Evolutionary conservation across 208 protist species (phyloP).

Genomic region (Acanthamoeba divionensis): DNA sequence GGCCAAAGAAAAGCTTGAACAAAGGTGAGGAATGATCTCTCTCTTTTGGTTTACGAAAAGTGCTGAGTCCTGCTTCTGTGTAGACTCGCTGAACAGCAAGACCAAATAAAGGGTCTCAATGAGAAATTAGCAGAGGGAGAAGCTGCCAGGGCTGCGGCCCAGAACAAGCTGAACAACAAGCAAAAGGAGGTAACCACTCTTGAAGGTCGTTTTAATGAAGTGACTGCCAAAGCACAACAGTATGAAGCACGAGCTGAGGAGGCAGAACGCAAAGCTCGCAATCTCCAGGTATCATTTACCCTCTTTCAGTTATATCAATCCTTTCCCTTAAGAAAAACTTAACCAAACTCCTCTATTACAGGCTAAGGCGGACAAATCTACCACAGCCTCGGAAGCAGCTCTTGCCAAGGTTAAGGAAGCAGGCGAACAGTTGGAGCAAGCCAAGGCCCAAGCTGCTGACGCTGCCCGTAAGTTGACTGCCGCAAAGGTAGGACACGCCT

Average conservation of each 20-base stretch:
- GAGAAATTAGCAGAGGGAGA: neutral
- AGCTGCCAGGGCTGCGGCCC: neutral
- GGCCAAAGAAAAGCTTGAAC: neutral
- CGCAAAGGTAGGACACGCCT: no score
- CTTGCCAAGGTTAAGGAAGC: no score
- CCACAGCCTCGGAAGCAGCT: neutral
- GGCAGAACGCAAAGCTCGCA: neutral
- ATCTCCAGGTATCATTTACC: neutral
- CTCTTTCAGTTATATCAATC: no score
- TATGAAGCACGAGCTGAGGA: neutral
- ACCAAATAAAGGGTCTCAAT: neutral
- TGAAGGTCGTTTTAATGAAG: neutral
- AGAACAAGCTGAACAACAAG: neutral
- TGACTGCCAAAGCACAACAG: neutral
- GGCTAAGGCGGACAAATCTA: neutral
- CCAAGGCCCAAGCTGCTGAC: neutral
- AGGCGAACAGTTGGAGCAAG: no score
- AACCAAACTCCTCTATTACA: neutral
- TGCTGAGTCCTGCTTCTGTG: no score
- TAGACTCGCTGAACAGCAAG: neutral
- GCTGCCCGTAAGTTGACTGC: neutral
- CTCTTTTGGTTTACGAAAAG: no score
- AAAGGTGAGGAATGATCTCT: no score
- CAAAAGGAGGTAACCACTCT: neutral
- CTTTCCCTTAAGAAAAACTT: no score